Base-by-base conservation (phyloP, 805 yeast genomes). In the Tetrapisispora namnaoensis region DNA sequence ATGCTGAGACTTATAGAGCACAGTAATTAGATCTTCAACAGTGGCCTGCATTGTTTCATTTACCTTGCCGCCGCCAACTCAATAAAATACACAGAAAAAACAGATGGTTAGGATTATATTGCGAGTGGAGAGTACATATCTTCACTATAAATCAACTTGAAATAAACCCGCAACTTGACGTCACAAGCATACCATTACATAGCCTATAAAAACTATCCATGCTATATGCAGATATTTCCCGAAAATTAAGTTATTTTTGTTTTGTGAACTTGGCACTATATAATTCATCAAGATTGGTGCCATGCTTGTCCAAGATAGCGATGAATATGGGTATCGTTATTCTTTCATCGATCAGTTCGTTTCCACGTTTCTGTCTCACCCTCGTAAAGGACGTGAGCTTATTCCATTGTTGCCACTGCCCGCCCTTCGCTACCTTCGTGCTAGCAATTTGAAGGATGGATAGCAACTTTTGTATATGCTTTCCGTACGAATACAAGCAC, bases 391-490 rank as follows among this genome's bases (percentile, higher is more conserved):
- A 39, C 28, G n/a, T 21, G 13, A 59, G 50, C 30, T 45, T 55
- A 46, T 59, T 59, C 50, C 48, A 53, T 45, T 59, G 63, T 13
- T 42, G 45, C 11, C 47, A n/a, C 10, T 37, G 43, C 11, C 42
- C 8, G 2, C 18, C 24, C 11, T 14, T 14, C 1, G 21, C 4
- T 16, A 17, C 13, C 8, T 21, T 47, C 18, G 46, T 50, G 39
- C 53, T 57, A 42, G 50, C 44, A 13, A 59, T 54, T 44, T 59
- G 61, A 16, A 54, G 20, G 21, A 58, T 52, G 24, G 59, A 53
- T 16, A 59, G 50, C 44, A 54, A 48, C 44, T 57, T 57, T 36
- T 57, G 62, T n/a, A 59, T 47, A 45, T 59, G 62, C n/a, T 53
- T 48, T 14, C 63, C 63, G 40, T 53, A 59, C 1, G 62, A 48